Evolutionary conservation across 1,284 basidiomycete species (phyloP), one percentile per base, ranked within the genome.

Genomic region (Apiotrichum gamsii): DNA sequence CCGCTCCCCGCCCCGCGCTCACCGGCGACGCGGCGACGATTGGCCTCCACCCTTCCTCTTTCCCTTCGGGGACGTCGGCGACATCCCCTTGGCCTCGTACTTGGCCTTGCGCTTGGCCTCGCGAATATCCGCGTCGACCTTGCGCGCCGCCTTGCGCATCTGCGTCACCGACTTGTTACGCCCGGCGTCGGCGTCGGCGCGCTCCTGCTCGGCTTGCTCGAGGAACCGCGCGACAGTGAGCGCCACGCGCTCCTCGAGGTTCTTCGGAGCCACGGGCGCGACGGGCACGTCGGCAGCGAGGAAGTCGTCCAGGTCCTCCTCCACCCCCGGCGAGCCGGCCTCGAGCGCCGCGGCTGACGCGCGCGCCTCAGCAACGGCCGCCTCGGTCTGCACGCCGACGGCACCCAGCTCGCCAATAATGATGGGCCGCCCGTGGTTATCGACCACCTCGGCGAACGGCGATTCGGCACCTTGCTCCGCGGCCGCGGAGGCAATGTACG

Each of bases 151-250:
- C 48, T 59, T 59, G 30, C 45, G 42, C 21, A 47, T 29, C 43
- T 58, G 57, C 3, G 41, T 54, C 14, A 32, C 18, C 13, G 47
- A 51, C 20, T 40, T 15, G 35, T 52, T 51, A 11, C 47, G 33
- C 1, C 54, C 56, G 5, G 54, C 48, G 9, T 52, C 56, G 3
- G 53, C 47, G 31, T 56, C 54, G 0, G 44, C 48, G 6, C 45
- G 43, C 36, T 52, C 47, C 28, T 51, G 30, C 0, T 39, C 52
- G 3, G 43, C 33, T 4, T 40, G 35, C 5, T 24, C 36, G 13
- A 54, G 39, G 43, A 51, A 51, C 8, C 20, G 4, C 3, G 35
- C 20, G 11, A 54, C 49, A 0, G 46, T 48, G 9, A 19, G 31
- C 20, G 37, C 24, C 16, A 54, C 45, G 4, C 49, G 43, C 2